Base-by-base conservation (phyloP, 108 stramenopile species). In the Fragilaria crotonensis region DNA sequence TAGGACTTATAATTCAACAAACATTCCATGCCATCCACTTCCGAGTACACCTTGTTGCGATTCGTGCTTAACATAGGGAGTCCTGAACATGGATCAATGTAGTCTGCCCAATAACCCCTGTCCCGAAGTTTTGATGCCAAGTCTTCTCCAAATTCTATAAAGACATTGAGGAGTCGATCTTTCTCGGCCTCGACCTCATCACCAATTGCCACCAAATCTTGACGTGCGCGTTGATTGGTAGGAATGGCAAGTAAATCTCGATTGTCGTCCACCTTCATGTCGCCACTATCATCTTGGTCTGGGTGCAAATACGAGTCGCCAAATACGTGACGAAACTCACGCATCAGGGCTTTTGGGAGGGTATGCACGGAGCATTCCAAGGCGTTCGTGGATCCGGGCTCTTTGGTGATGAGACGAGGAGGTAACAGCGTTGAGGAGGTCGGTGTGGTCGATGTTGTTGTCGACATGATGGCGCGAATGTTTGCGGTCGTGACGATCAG, bases 81-180 rank as follows among this genome's bases (percentile, higher is more conserved):
- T 9, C 97, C 97, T 7, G 91, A 93, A 60, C 97, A 98, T 2
- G 97, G 97, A 81, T 98, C 97, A 64, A 98, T 98, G 65, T 78
- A 98, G 66, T 98, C 97, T 32, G 87, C 84, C 90, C 90, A 92
- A 47, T 71, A 92, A 22, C 90, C 90, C 31, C 54, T 63, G 14
- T 48, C 46, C 33, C 78, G 64, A 23, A 92, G 55, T 48, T 68
- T 60, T 18, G 78, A 48, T 54, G 83, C 86, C 2, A 92, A 14
- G 28, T 79, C 72, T 33, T 73, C 63, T 33, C 84, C 90, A 75
- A 92, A 92, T 7, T 72, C 70, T 41, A 92, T 68, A 57, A 92
- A 84, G 63, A 84, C 78, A 70, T 92, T 92, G 20, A 92, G 75
- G 33, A 88, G 72, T 33, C 85, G 75, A 75, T 92, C 90, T 62